These are phyloP conservation scores for Fusarium coicis DNA, from an alignment of 2,329 filamentous ascomycete species.

Conservation along the genomic window DNA sequence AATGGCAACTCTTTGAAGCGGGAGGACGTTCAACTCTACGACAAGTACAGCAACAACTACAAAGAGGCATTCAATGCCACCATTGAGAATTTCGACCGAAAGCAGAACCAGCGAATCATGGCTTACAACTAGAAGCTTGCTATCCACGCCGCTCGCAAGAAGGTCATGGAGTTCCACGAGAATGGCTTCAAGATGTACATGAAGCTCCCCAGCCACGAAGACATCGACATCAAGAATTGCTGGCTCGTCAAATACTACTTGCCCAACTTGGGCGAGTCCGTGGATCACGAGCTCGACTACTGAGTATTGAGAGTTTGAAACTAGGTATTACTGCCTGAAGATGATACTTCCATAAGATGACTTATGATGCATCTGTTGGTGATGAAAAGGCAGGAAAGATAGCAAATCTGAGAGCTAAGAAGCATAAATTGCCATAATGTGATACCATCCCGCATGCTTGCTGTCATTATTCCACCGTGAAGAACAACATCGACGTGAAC, in stretches of 20 bases:
- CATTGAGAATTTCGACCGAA: neutral
- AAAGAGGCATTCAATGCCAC: neutral
- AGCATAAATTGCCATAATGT: neutral
- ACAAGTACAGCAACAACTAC: neutral
- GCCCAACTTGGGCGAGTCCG: neutral
- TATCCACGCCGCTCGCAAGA: neutral
- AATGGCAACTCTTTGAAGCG: neutral
- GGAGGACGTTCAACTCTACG: neutral
- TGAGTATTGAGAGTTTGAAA: neutral
- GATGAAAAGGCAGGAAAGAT: neutral
- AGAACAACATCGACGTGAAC: fast-evolving
- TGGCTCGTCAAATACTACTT: neutral
- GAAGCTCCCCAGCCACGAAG: neutral
- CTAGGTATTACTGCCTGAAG: too few species aligned
- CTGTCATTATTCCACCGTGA: neutral
- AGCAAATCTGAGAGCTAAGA: neutral
- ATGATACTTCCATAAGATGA: neutral
- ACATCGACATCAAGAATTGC: neutral
- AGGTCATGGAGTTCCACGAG: neutral
- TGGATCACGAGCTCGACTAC: neutral
- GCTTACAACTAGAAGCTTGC: neutral
- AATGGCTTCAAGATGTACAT: neutral
- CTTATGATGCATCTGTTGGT: fast-evolving
- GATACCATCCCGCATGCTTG: neutral
- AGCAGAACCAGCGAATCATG: neutral